Conservation (phyloP, 768 basidiomycete genomes). For the Baorangia bicolor region DNA sequence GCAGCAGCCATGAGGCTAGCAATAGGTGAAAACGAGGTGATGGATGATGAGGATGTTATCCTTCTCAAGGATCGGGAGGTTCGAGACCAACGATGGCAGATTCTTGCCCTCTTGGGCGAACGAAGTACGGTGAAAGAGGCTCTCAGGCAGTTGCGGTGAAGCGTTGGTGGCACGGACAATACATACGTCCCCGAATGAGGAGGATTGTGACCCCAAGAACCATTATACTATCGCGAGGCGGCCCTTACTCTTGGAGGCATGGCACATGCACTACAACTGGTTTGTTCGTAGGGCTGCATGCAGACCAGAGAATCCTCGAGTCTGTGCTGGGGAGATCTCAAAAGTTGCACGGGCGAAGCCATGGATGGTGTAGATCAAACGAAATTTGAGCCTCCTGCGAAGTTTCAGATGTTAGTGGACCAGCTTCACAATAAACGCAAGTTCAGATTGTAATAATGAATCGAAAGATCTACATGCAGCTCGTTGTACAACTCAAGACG, state of each 20-base stretch:
- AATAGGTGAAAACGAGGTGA: conserved; percentile 48
- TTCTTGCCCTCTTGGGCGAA: conserved; percentile 71
- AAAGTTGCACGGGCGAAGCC: background rate
- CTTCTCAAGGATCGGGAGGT: conserved; percentile 64
- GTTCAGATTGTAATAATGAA: background rate
- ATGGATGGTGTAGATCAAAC: background rate
- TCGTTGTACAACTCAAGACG: conserved; percentile 9
- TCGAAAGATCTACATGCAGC: background rate
- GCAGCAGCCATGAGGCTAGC: conserved; percentile 75
- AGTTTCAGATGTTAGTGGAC: background rate
- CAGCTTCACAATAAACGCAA: background rate
- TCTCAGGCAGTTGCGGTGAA: conserved; percentile 39
- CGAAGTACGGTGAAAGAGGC: conserved; percentile 70
- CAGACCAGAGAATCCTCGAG: background rate
- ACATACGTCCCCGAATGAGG: background rate
- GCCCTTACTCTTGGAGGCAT: background rate
- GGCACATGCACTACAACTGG: background rate
- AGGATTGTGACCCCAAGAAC: background rate
- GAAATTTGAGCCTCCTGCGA: background rate
- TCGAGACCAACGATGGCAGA: conserved; percentile 72
- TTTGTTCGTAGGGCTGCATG: background rate
- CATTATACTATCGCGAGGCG: background rate
- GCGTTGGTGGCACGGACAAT: background rate
- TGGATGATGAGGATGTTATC: conserved; percentile 46
- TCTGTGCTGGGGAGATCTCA: background rate